Conservation (phyloP, 108 stramenopile genomes). For the Nitzschia inconspicua region DNA sequence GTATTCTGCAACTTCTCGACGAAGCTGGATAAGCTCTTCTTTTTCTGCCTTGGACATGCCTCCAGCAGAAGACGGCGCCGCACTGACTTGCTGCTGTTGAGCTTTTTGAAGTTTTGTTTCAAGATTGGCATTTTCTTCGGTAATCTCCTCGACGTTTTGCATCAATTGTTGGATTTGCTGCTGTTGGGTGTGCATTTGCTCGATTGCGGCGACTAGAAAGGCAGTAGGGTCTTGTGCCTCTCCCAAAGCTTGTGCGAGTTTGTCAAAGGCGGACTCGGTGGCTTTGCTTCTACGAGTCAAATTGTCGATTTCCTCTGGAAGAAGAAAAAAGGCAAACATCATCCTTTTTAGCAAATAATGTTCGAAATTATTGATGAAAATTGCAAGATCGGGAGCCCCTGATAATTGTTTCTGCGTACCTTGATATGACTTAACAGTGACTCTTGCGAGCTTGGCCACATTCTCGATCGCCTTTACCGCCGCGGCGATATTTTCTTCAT, state of each 20-base stretch:
- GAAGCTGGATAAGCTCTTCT: conserved; percentile 79
- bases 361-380: background rate
- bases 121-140: conserved; percentile 45
- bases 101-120: conserved; percentile 16
- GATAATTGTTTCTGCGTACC: conserved; percentile 8
- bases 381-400: background rate
- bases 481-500: conserved; percentile 25
- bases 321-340: background rate
- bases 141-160: conserved; percentile 56
- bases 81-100: conserved; percentile 1
- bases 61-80: conserved; percentile 8
- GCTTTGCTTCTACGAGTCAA: conserved; percentile 74
- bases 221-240: conserved; percentile 55
- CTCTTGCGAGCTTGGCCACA: conserved; percentile 50
- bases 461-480: conserved; percentile 47
- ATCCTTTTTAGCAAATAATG: background rate
- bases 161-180: conserved; percentile 44
- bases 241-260: conserved; percentile 41
- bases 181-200: conserved; percentile 48
- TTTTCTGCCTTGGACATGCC: conserved; percentile 43
- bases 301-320: conserved; percentile 72
- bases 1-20: conserved; percentile 85
- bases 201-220: conserved; percentile 33
- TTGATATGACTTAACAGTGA: conserved; percentile 80
- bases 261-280: conserved; percentile 50